Conservation (phyloP, 805 yeast genomes). For the Sugiyamaella qingdaonensis region DNA sequence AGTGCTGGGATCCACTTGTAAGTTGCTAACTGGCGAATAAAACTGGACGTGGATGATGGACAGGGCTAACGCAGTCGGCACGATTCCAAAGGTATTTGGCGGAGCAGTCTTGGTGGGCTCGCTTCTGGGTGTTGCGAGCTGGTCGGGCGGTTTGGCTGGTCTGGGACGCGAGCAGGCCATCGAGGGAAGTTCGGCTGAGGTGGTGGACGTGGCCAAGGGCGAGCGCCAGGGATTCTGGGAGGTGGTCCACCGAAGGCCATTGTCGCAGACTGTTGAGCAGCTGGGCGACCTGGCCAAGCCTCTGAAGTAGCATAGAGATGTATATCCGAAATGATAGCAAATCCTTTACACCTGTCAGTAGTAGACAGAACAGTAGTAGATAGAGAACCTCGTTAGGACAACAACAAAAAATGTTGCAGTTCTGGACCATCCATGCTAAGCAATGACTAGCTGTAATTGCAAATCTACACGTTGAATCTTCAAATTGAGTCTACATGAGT, state of each 20-base stretch:
- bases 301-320: slow-evolving; percentile 14
- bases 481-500: too few species aligned
- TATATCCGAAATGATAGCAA: neutral
- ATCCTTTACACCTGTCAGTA: neutral
- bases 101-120: slow-evolving; percentile 43
- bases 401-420: too few species aligned
- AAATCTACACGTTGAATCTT: too few species aligned
- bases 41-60: too few species aligned
- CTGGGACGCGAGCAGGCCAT: slow-evolving; percentile 29
- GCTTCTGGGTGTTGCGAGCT: slow-evolving; percentile 40
- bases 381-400: too few species aligned
- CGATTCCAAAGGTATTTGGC: slow-evolving; percentile 43
- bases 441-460: too few species aligned
- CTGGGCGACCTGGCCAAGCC: slow-evolving; percentile 47
- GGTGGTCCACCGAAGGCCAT: slow-evolving; percentile 71
- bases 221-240: slow-evolving; percentile 69
- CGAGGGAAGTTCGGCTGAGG: slow-evolving; percentile 29
- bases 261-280: slow-evolving; percentile 71
- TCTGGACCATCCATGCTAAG: too few species aligned
- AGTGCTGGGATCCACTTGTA: slow-evolving; percentile 36
- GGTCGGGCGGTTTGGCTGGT: slow-evolving; percentile 26
- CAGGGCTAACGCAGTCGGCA: slow-evolving; percentile 13
- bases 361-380: neutral
- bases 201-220: slow-evolving; percentile 35
- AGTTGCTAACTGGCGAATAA: neutral